Evolutionary conservation across 306 rosid species (phyloP).

Genomic region (Astragalus membranaceus): DNA sequence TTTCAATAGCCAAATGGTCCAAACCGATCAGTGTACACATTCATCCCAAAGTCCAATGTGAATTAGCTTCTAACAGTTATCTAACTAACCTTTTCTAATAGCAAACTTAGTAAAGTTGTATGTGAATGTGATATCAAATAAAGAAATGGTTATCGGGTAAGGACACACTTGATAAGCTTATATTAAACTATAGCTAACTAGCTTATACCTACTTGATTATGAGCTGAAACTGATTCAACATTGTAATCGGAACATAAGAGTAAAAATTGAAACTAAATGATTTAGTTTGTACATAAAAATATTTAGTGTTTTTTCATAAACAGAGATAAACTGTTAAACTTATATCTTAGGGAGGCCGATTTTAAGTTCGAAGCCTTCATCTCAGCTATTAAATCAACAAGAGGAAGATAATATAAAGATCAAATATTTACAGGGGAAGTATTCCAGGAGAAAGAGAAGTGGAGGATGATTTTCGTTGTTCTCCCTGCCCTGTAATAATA

Average conservation of each 20-base stretch:
- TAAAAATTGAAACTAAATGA: not conserved
- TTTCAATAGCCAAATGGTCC: constrained; percentile 1
- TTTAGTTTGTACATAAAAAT: too few relatives aligned
- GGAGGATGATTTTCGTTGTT: constrained; percentile 23
- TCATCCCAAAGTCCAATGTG: not conserved
- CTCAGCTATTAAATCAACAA: not conserved
- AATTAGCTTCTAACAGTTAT: constrained; percentile 10
- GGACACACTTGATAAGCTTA: too few relatives aligned
- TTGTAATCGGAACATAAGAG: too few relatives aligned
- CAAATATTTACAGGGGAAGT: not conserved
- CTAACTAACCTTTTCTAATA: not conserved
- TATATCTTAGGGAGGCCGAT: not conserved
- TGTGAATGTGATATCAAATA: not conserved
- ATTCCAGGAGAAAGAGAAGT: too few relatives aligned
- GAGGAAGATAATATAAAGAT: not conserved
- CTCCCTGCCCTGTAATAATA: constrained; percentile 23
- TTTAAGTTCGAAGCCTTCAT: not conserved
- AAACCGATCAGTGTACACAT: not conserved
- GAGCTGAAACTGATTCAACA: too few relatives aligned
- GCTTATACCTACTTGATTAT: too few relatives aligned
- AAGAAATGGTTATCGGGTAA: not conserved
- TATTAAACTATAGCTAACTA: too few relatives aligned
- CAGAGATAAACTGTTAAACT: not conserved
- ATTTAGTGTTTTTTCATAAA: constrained; percentile 10
- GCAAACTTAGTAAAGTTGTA: constrained; percentile 6